Conservation (phyloP, 805 yeast species). For the Kluyveromyces nonfermentans region DNA sequence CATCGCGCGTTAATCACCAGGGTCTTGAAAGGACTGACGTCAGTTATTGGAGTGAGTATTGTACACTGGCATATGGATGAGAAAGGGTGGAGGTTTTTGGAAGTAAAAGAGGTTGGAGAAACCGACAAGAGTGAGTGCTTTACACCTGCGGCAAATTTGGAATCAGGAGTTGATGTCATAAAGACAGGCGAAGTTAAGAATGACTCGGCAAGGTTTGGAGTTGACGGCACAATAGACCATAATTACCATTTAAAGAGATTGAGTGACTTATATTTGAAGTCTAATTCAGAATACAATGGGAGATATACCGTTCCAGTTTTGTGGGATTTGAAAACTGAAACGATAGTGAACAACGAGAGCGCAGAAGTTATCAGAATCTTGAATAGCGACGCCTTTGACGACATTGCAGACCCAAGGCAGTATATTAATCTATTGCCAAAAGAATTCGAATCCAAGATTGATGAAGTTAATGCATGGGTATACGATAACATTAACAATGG, state of each 20-base stretch:
- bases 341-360: slow-evolving; percentile 88
- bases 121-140: slow-evolving; percentile 8
- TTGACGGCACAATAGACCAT: slow-evolving; percentile 45
- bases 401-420: slow-evolving; percentile 33
- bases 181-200: slow-evolving; percentile 11
- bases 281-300: slow-evolving; percentile 66
- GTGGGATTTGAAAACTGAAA: slow-evolving; percentile 76
- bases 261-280: slow-evolving; percentile 64
- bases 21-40: slow-evolving; percentile 58
- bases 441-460: slow-evolving; percentile 46
- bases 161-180: slow-evolving; percentile 6
- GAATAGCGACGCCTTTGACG: slow-evolving; percentile 60
- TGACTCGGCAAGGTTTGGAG: slow-evolving; percentile 15
- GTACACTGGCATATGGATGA: slow-evolving; percentile 89
- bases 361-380: slow-evolving; percentile 82
- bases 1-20: slow-evolving; percentile 73
- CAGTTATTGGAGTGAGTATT: slow-evolving; percentile 56
- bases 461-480: slow-evolving; percentile 71
- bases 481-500: slow-evolving; percentile 85
- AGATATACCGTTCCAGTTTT: slow-evolving; percentile 88
- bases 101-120: slow-evolving; percentile 5
- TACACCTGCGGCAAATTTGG: slow-evolving; percentile 8
- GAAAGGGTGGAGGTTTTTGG: slow-evolving; percentile 80
- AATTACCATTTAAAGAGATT: slow-evolving; percentile 50
- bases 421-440: slow-evolving; percentile 54